Evolutionary conservation across 768 basidiomycete species (phyloP).

Genomic region (Pleurotus giganteus): DNA sequence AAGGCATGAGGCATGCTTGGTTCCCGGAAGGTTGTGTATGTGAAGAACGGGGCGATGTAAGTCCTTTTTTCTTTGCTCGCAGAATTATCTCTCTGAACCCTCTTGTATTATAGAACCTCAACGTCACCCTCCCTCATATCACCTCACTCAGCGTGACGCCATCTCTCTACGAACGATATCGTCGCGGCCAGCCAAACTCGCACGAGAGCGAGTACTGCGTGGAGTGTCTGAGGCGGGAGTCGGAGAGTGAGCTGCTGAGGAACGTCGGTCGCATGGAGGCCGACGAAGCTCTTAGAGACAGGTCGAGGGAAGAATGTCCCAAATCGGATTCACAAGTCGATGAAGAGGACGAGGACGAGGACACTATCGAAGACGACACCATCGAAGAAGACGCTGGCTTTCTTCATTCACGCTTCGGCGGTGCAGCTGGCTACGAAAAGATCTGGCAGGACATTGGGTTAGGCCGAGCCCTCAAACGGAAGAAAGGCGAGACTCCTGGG

Average conservation of each 20-base stretch:
- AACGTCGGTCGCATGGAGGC: slow-evolving; percentile 8
- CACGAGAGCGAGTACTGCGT: background rate
- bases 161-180: slow-evolving; percentile 6
- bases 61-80: background rate
- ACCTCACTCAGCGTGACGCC: background rate
- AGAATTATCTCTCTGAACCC: background rate
- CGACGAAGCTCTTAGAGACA: background rate
- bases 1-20: slow-evolving; percentile 38
- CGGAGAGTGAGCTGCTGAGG: slow-evolving; percentile 17
- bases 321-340: too few species aligned
- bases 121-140: background rate
- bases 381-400: slow-evolving; percentile 13
- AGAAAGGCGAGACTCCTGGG: background rate
- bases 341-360: slow-evolving; percentile 24
- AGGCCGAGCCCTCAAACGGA: background rate
- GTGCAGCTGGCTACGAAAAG: background rate
- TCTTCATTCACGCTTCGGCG: background rate
- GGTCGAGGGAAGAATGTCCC: slow-evolving; percentile 12
- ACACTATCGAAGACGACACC: slow-evolving; percentile 15
- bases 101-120: background rate
- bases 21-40: slow-evolving; percentile 28
- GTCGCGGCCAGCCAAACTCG: slow-evolving; percentile 12
- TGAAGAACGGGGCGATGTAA: slow-evolving; percentile 11
- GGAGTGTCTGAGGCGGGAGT: background rate
- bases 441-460: background rate